phyloP scores from a whole-genome alignment of 129 eudicot genomes.

The Gnaphalium uliginosum region DNA sequence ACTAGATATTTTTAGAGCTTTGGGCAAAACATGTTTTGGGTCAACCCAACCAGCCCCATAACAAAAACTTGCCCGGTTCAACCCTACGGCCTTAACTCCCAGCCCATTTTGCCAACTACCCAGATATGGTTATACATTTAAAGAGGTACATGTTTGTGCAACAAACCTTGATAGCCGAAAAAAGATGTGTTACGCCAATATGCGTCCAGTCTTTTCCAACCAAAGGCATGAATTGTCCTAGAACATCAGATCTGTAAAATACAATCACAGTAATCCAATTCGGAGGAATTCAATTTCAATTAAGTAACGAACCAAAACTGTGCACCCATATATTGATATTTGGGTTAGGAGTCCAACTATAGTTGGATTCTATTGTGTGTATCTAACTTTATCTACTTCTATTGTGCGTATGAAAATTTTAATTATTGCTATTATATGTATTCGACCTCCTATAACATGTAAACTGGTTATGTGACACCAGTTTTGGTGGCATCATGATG shows the following conservation, averaged over 20 bases:
- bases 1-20: not conserved
- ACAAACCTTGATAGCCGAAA: slow-evolving; percentile 94
- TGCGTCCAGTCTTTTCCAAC: slow-evolving; percentile 99
- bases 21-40: not conserved
- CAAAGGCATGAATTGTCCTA: slow-evolving; percentile 99
- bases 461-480: no score
- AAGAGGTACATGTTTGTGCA: slow-evolving; percentile 8
- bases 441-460: no score
- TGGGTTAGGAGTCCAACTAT: no score
- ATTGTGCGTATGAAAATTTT: no score
- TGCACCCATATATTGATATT: not conserved
- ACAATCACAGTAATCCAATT: slow-evolving; percentile 7
- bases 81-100: not conserved
- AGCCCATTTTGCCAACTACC: not conserved
- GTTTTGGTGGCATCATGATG: no score
- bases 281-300: no score
- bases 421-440: no score
- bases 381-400: no score
- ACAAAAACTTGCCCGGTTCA: not conserved
- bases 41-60: not conserved
- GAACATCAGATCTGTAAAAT: slow-evolving; percentile 85
- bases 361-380: no score
- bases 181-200: slow-evolving; percentile 95
- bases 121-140: not conserved
- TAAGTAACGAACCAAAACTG: no score